phyloP scores from a whole-genome alignment of 192 early-diverging fungal species.

The Linnemannia schmuckeri region DNA sequence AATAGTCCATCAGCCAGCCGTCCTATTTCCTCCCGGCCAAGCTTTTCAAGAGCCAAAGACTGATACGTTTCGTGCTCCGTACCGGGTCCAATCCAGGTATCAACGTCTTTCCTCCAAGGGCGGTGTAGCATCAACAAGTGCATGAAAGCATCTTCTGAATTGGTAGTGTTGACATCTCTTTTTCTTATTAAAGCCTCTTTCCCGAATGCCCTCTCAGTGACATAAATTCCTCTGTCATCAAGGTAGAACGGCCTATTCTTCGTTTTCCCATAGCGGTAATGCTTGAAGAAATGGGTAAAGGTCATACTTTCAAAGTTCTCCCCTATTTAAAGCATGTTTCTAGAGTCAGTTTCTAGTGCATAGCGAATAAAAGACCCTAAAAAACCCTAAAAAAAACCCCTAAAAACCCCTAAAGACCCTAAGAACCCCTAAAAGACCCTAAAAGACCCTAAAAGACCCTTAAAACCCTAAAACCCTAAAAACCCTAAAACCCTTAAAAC shows the following conservation, averaged over 20 bases:
- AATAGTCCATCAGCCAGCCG: slow-evolving; percentile 13
- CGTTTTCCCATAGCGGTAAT: slow-evolving; percentile 13
- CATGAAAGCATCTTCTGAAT: slow-evolving; percentile 25
- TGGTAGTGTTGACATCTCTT: slow-evolving; percentile 14
- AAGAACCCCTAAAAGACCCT: no score
- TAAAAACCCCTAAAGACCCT: no score
- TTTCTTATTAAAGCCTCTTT: slow-evolving; percentile 13
- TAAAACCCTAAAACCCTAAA: no score
- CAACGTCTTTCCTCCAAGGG: slow-evolving; percentile 16
- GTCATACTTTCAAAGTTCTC: slow-evolving; percentile 27
- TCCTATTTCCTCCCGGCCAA: slow-evolving; percentile 17
- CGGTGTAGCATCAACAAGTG: slow-evolving; percentile 26
- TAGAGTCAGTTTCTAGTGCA: neutral
- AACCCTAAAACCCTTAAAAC: no score
- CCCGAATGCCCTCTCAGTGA: neutral
- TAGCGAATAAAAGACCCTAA: no score
- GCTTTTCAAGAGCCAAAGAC: slow-evolving; percentile 3
- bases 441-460: no score
- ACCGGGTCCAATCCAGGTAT: slow-evolving; percentile 23
- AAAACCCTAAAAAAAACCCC: no score
- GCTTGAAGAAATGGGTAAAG: slow-evolving; percentile 10
- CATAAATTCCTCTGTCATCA: neutral
- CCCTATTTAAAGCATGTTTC: neutral
- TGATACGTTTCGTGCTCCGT: slow-evolving; percentile 18
- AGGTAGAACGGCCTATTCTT: neutral